These are phyloP conservation scores for Aspergillus alliaceus DNA, from an alignment of 2,329 filamentous ascomycete genomes.

Conservation along the genomic window DNA sequence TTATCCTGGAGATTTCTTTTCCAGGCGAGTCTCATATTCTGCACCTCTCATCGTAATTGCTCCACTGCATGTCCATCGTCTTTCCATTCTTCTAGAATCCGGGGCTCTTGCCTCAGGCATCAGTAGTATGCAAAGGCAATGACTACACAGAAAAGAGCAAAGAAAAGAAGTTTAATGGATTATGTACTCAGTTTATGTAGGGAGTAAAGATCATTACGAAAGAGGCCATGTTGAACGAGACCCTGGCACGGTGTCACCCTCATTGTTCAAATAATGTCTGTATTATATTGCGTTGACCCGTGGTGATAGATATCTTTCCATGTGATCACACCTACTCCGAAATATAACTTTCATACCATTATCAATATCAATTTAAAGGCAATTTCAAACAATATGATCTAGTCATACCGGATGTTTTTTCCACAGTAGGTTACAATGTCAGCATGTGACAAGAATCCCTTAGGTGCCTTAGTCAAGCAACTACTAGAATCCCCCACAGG, in stretches of 20 bases:
- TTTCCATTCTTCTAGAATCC: not conserved
- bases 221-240: not conserved
- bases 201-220: not conserved
- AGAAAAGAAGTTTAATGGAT: too few relatives aligned
- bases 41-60: not conserved
- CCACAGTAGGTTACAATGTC: not conserved
- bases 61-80: not conserved
- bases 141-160: too few relatives aligned
- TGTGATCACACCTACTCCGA: not conserved
- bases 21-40: not conserved
- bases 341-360: too few relatives aligned
- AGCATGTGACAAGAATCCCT: not conserved
- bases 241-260: too few relatives aligned
- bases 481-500: not conserved
- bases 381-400: not conserved
- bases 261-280: too few relatives aligned
- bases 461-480: not conserved
- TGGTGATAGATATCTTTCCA: too few relatives aligned
- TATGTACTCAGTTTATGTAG: not conserved
- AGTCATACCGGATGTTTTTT: not conserved
- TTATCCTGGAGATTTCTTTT: not conserved
- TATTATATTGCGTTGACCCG: too few relatives aligned
- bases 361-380: not conserved
- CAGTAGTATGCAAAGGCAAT: too few relatives aligned
- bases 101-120: not conserved